Conservation (phyloP, 768 basidiomycete genomes). For the Leccinum aurantiacum region DNA sequence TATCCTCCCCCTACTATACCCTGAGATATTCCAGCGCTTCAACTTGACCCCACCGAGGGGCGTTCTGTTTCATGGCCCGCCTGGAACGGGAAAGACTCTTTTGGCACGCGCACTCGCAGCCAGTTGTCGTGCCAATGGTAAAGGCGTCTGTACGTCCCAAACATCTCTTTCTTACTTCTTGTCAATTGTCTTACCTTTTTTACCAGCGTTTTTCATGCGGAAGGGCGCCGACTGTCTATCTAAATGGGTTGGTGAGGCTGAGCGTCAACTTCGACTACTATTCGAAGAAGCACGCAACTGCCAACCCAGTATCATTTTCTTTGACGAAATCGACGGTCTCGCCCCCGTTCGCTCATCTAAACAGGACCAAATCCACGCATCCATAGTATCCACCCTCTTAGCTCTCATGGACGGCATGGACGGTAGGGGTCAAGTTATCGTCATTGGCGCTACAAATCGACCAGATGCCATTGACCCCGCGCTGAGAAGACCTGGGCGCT, state of each 20-base stretch:
- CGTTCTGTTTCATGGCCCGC: slow-evolving; percentile 96
- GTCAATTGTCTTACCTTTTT: neutral
- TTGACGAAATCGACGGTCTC: slow-evolving; percentile 98
- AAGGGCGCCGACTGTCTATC: slow-evolving; percentile 98
- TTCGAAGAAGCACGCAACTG: slow-evolving; percentile 94
- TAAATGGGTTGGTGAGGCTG: slow-evolving; percentile 99
- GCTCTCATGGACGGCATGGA: slow-evolving; percentile 99
- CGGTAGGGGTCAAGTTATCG: slow-evolving; percentile 93
- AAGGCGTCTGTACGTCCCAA: slow-evolving; percentile 74
- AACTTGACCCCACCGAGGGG: slow-evolving; percentile 94
- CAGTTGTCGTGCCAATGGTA: slow-evolving; percentile 82
- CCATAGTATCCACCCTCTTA: slow-evolving; percentile 92
- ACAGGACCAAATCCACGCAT: slow-evolving; percentile 98
- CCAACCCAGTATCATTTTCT: slow-evolving; percentile 98
- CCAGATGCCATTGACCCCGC: slow-evolving; percentile 99
- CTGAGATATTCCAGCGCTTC: slow-evolving; percentile 94
- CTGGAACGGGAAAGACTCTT: slow-evolving; percentile 97
- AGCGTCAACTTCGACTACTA: slow-evolving; percentile 88
- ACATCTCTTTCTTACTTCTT: neutral
- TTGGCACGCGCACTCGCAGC: slow-evolving; percentile 93
- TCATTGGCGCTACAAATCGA: slow-evolving; percentile 97
- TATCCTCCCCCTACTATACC: slow-evolving; percentile 89
- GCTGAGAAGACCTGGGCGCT: slow-evolving; percentile 87
- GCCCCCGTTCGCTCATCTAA: slow-evolving; percentile 98
- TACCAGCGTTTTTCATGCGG: slow-evolving; percentile 96